Conservation (phyloP, 75 land plant genomes). For the Azolla pinnata region DNA sequence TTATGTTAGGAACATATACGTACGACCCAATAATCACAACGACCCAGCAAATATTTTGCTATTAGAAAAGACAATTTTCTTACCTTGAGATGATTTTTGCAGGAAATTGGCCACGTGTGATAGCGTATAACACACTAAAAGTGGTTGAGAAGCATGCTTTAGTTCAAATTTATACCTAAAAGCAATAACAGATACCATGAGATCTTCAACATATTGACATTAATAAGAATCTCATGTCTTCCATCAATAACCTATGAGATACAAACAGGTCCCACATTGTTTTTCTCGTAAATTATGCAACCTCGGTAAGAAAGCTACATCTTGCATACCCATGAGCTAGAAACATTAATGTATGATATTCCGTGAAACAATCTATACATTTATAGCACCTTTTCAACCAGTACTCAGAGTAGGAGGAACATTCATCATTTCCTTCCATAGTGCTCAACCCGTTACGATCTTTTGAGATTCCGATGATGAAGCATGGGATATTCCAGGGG, state of each 20-base stretch:
- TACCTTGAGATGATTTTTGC: conserved; percentile 1
- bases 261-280: too few species aligned
- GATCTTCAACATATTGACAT: too few species aligned
- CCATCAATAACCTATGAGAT: too few species aligned
- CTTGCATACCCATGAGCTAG: too few species aligned
- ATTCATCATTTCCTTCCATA: not conserved
- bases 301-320: too few species aligned
- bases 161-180: conserved; percentile 20
- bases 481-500: conserved; percentile 15
- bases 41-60: too few species aligned
- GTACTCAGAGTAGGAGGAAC: conserved; percentile 10
- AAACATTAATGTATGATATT: too few species aligned
- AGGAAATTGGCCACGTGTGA: conserved; percentile 17
- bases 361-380: too few species aligned
- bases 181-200: too few species aligned
- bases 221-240: too few species aligned
- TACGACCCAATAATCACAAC: not conserved
- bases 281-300: too few species aligned
- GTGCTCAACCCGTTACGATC: conserved; percentile 10
- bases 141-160: conserved; percentile 13
- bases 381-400: conserved; percentile 16
- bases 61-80: too few species aligned
- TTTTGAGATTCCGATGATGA: conserved; percentile 5
- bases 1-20: not conserved
- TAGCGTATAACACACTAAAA: conserved; percentile 15